Conservation (phyloP, 2,329 filamentous ascomycete genomes). For the Pseudocercospora fuligena region DNA sequence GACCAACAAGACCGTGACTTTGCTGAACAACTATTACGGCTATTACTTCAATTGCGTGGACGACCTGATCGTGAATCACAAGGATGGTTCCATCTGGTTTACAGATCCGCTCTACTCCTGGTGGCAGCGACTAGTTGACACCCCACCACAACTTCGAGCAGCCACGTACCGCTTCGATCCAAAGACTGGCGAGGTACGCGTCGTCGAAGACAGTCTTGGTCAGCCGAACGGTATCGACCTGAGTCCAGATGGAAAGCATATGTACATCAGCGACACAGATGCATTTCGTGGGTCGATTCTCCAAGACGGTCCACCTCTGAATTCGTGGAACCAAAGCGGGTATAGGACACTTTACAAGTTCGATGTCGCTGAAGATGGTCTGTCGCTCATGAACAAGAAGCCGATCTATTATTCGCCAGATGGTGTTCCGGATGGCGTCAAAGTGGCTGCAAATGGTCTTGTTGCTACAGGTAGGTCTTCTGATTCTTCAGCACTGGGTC, state of each 20-base stretch:
- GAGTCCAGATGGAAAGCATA: conserved; percentile 47
- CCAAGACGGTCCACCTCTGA: conserved; percentile 2
- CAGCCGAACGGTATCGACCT: conserved; percentile 55
- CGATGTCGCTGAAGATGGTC: conserved; percentile 20
- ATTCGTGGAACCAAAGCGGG: conserved; percentile 18
- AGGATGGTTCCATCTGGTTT: conserved; percentile 55
- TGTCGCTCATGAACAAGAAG: conserved; percentile 21
- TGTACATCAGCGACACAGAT: conserved; percentile 53
- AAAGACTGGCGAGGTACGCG: conserved; percentile 45
- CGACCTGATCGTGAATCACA: conserved; percentile 47
- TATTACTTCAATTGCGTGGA: conserved; percentile 51
- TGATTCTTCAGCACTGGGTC: conserved; percentile 34
- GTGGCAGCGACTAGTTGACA: conserved; percentile 19
- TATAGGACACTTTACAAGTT: conserved; percentile 26
- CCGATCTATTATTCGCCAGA: conserved; percentile 8
- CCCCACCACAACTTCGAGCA: conserved; percentile 17
- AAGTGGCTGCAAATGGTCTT: neutral
- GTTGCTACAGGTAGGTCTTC: neutral
- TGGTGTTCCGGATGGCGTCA: neutral
- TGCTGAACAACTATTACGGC: conserved; percentile 55
- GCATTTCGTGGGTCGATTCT: neutral
- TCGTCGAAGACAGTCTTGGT: conserved; percentile 48
- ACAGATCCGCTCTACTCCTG: conserved; percentile 46
- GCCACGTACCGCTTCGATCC: conserved; percentile 50
- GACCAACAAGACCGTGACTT: conserved; percentile 46